Conservation (phyloP, 352 stramenopile genomes). For the Thraustochytrium sp. region DNA sequence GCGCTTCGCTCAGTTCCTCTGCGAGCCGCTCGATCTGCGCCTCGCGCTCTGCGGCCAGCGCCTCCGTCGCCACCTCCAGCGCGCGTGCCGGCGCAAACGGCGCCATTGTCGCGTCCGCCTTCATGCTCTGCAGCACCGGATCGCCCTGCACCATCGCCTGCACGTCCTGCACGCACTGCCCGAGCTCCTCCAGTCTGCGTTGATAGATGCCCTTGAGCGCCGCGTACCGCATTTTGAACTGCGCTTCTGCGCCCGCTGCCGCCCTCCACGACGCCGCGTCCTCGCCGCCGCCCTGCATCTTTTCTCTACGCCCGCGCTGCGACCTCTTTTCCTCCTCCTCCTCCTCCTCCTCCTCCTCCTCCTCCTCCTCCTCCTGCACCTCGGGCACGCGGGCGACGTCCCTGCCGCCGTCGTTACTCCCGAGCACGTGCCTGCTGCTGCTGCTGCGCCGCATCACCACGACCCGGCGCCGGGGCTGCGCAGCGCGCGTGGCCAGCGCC, state of each 20-base stretch:
- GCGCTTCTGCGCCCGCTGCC: background rate
- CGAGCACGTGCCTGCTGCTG: no score
- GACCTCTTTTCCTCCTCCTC: background rate
- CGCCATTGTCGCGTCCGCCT: background rate
- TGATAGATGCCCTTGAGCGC: conserved; percentile 25
- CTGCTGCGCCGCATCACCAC: no score
- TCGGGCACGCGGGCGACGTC: background rate
- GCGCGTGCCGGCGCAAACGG: conserved; percentile 1
- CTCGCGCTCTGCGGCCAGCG: conserved; percentile 2
- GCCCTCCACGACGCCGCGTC: no score
- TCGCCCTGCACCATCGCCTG: background rate
- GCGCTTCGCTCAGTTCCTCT: background rate
- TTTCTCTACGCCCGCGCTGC: no score
- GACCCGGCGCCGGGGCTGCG: no score
- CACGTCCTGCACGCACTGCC: background rate
- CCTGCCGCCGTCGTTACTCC: no score
- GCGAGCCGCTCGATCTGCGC: background rate
- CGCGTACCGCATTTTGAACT: background rate
- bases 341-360: background rate
- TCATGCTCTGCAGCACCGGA: background rate
- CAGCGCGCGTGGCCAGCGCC: no score
- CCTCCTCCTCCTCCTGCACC: background rate
- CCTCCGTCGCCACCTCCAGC: conserved; percentile 1
- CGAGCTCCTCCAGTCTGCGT: background rate
- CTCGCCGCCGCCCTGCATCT: no score